phyloP scores from a whole-genome alignment of 768 basidiomycete species.

The Macrolepiota albuminosa region DNA sequence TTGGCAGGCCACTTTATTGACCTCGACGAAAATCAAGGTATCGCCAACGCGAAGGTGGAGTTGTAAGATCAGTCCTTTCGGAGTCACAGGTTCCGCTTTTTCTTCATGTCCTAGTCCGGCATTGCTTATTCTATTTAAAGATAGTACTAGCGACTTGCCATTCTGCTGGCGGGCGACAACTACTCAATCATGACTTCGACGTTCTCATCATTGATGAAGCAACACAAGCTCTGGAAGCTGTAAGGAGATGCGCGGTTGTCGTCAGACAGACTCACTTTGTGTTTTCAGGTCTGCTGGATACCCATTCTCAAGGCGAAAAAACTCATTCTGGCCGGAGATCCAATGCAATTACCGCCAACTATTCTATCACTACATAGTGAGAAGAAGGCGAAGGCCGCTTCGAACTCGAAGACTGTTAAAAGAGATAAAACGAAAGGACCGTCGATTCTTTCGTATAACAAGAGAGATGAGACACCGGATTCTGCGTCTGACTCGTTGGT shows the following conservation, averaged over 20 bases:
- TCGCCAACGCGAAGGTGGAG: conserved; percentile 80
- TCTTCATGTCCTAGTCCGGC: neutral
- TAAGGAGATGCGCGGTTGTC: conserved; percentile 27
- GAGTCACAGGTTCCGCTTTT: conserved; percentile 59
- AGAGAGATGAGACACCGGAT: neutral
- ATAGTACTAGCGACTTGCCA: conserved; percentile 94
- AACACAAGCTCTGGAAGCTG: conserved; percentile 93
- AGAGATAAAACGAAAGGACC: neutral
- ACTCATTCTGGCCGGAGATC: conserved; percentile 89
- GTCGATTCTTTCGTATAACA: neutral
- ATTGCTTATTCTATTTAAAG: conserved; percentile 27
- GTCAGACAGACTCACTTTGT: neutral
- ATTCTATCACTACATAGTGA: conserved; percentile 62
- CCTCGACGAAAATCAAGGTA: conserved; percentile 46
- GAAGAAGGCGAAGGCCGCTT: conserved; percentile 9
- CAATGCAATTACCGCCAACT: conserved; percentile 93
- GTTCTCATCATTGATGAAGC: conserved; percentile 97
- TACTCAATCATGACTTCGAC: conserved; percentile 78
- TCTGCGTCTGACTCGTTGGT: neutral
- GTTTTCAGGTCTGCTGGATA: conserved; percentile 83
- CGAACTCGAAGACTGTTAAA: neutral
- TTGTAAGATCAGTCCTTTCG: conserved; percentile 74
- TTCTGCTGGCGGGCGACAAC: conserved; percentile 81
- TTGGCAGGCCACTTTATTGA: neutral
- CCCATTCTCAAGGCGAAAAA: conserved; percentile 92